Base-by-base conservation (phyloP, 2,329 filamentous ascomycete species). In the Apiospora malaysiana region DNA sequence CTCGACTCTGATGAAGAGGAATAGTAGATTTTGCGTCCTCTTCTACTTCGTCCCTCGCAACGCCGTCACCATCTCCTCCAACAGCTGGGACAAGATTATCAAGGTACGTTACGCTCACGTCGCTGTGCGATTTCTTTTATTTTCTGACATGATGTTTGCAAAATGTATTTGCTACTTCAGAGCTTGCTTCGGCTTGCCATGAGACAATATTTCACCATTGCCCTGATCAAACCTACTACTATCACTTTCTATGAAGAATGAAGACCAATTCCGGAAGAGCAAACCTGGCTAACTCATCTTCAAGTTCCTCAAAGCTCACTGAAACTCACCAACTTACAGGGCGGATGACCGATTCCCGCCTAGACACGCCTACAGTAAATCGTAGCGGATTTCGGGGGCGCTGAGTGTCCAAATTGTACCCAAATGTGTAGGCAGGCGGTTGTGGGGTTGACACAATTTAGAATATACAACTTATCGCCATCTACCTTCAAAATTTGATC, bases 101-200 rank as follows among this genome's bases (percentile, higher is more conserved):
- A 37, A 99, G 96, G 96, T 99, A 89, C 75, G 68, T 74, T 68
- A 16, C 25, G 32, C n/a, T 23, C 37, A 12, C 25, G 25, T 5
- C 70, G 10, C 70, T 51, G 59, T 47, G 23, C 12, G 46, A 2
- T 59, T 71, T 63, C 2, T n/a, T 63, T 14, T 63, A 2, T 9
- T 63, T 40, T 63, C 83, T 87, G 87, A 90, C 83, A 96, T 94
- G 95, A 98, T 98, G 95, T 89, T 90, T 93, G 90, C 91, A 93
- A 90, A 85, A 84, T 94, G 95, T 98, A 98, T 98, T 98, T 98
- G 96, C 96, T 98, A 98, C 96, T 99, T 98, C 95, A 98, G 96
- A 99, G 94, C 94, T 90, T 83, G 82, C 82, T 83, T 82, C 81
- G 87, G 85, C 84, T 84, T 90, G 95, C 94, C 85, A 97, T 98